Percentiles rank a stretch among this genome's conserved stretches.
These are phyloP conservation scores for Monosporozyma aerobia DNA, from an alignment of 805 yeast genomes.

Conservation along the genomic window DNA sequence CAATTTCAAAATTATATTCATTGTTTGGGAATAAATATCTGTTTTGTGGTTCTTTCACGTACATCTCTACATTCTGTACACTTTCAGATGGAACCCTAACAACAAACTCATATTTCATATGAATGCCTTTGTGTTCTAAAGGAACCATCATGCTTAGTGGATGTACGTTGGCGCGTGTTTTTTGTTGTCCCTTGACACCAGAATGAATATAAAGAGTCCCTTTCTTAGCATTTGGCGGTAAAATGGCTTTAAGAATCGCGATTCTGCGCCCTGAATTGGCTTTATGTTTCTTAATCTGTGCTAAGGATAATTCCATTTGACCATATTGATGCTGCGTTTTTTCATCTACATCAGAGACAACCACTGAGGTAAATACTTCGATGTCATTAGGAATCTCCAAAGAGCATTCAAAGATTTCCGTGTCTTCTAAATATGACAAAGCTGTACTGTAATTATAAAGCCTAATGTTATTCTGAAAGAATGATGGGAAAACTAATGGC, in stretches of 20 bases:
- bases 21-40: slow-evolving; percentile 46
- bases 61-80: slow-evolving; percentile 62
- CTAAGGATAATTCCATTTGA: slow-evolving; percentile 44
- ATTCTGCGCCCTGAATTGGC: slow-evolving; percentile 39
- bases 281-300: slow-evolving; percentile 71
- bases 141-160: slow-evolving; percentile 70
- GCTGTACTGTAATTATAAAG: slow-evolving; percentile 70
- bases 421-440: slow-evolving; percentile 58
- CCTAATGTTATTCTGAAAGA: slow-evolving; percentile 48
- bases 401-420: slow-evolving; percentile 73
- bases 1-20: slow-evolving; percentile 55
- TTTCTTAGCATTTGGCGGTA: slow-evolving; percentile 59
- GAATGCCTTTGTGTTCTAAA: slow-evolving; percentile 56
- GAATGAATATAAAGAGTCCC: slow-evolving; percentile 74
- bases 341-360: slow-evolving; percentile 41
- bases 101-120: slow-evolving; percentile 57
- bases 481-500: slow-evolving; percentile 83
- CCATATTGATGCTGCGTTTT: slow-evolving; percentile 9
- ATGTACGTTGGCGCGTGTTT: slow-evolving; percentile 47
- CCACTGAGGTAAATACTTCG: slow-evolving; percentile 50
- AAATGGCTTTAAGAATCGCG: slow-evolving; percentile 69
- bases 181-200: slow-evolving; percentile 53
- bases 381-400: slow-evolving; percentile 60
- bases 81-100: slow-evolving; percentile 64
- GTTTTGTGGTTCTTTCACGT: slow-evolving; percentile 79